Conservation (phyloP, 1,139 yeast species). For the Zygosaccharomyces sapae region DNA sequence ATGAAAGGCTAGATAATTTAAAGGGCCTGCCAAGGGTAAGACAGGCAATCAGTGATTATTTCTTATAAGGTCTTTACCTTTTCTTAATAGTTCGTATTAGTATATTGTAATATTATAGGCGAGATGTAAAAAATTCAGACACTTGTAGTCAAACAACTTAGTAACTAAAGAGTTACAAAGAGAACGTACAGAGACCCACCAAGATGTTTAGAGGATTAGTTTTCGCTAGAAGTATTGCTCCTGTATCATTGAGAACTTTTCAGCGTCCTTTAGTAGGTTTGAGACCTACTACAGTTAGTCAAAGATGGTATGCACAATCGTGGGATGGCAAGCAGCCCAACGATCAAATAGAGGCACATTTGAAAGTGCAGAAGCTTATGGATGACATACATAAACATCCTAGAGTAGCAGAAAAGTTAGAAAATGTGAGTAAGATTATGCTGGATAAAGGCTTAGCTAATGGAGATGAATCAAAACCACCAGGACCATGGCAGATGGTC, state of each 20-base stretch:
- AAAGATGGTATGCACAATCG: slow-evolving; percentile 25
- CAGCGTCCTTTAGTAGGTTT: background rate
- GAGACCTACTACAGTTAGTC: background rate
- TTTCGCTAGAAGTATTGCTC: background rate
- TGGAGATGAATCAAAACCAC: slow-evolving; percentile 20
- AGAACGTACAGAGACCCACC: background rate
- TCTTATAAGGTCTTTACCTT: slow-evolving; percentile 22
- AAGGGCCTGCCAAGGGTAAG: slow-evolving; percentile 47
- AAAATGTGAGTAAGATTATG: slow-evolving; percentile 23
- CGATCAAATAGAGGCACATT: slow-evolving; percentile 23
- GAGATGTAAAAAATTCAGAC: background rate
- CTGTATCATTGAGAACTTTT: background rate
- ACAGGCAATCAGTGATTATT: slow-evolving; percentile 36
- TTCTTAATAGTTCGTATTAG: background rate
- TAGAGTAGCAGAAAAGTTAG: slow-evolving; percentile 21
- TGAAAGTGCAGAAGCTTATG: slow-evolving; percentile 27
- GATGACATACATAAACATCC: slow-evolving; percentile 27
- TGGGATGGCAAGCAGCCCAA: slow-evolving; percentile 26
- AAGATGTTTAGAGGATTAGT: slow-evolving; percentile 1
- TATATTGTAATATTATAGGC: background rate
- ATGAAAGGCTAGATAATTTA: slow-evolving; percentile 41
- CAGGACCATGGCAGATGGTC: slow-evolving; percentile 28
- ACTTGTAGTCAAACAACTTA: background rate
- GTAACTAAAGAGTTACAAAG: background rate
- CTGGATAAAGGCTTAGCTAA: slow-evolving; percentile 22